Evolutionary conservation across 805 yeast species (phyloP), one percentile per base, ranked within the genome.

Genomic region (Yamadazyma insecticola): DNA sequence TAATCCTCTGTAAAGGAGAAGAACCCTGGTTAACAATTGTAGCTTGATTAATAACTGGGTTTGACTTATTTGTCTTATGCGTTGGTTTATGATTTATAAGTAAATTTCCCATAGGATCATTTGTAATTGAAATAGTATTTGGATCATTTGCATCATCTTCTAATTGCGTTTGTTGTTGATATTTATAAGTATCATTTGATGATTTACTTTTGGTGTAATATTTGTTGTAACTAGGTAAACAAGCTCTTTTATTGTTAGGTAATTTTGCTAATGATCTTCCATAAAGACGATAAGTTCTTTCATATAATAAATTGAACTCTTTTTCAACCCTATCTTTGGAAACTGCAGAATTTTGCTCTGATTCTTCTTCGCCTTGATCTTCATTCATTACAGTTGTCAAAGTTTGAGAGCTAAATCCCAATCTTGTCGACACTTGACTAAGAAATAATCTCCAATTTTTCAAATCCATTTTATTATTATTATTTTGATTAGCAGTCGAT

Each of bases 31-130:
- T 41, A 2, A 57, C 45, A 2, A 60, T 42, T 19, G 38, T 30
- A 5, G 36, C 33, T 12, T 31, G 27, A 16, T 20, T 27, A 4
- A 41, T 20, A 13, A 26, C 22, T 2, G 43, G 43, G 27, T 27
- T 15, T 13, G 30, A 14, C 3, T 40, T 31, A n/a, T 37, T 30
- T 9, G 36, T 13, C 26, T 34, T 30, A 10, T 20, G 25, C 6
- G 28, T 9, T 18, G 32, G 20, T 33, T 29, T 23, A 18, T 53
- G 57, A 39, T 64, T 65, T 28, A 65, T 65, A 15, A 63, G 44
- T 9, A 63, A 44, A 37, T 63, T 63, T 0, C 70, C 70, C 57
- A 54, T 52, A 2, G 63, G 55, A 30, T 63, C 72, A 35, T 60
- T 63, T 12, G 61, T 49, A n/a, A 65, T 54, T 7, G 67, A 56